Base-by-base conservation (phyloP, 305 asterid genomes). In the Fraxinus sp. region DNA sequence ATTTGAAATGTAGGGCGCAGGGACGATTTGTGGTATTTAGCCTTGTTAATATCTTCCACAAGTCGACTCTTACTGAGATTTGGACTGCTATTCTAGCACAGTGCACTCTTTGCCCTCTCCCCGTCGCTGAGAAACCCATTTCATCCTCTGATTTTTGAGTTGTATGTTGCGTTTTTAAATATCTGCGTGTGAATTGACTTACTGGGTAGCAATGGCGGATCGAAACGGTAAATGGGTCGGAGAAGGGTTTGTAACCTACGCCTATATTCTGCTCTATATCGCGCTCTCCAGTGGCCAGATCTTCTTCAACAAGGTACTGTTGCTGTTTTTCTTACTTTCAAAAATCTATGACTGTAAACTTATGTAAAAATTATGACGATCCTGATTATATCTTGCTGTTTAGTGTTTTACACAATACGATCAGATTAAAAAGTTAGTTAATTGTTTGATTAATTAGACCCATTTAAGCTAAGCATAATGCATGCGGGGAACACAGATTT, bases 211-310 rank as follows among this genome's bases (percentile, higher is more conserved):
- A 36, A 36, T 36, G 44, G 44, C 44, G 44, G 44, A 7, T 37
- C 44, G 88, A 70, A 68, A 72, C 68, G 68, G 83, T 72, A 88
- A 79, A 79, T 87, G 88, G 91, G 26, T 79, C 71, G 87, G 64
- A 62, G 90, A 89, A 73, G 93, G 89, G 87, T 80, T 89, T 52
- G 62, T 81, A 39, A 90, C 93, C 4, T 95, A 93, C 85, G 87
- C 91, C 81, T 95, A 95, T 89, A 91, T 95, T 84, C 94, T 95
- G 83, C 86, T 94, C 75, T 95, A 95, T 85, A 94, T 95, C 84
- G 90, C 94, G 16, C 98, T 95, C 82, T 95, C 99, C 85, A 95
- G 98, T 78, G 96, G 96, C 70, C 99, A 95, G 94, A 95, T 94
- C 96, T 94, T 95, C 94, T 93, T 92, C 88, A 95, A 95, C 89